These are phyloP conservation scores for Cordyceps farinosa DNA, from an alignment of 2,329 filamentous ascomycete genomes.

Conservation along the genomic window DNA sequence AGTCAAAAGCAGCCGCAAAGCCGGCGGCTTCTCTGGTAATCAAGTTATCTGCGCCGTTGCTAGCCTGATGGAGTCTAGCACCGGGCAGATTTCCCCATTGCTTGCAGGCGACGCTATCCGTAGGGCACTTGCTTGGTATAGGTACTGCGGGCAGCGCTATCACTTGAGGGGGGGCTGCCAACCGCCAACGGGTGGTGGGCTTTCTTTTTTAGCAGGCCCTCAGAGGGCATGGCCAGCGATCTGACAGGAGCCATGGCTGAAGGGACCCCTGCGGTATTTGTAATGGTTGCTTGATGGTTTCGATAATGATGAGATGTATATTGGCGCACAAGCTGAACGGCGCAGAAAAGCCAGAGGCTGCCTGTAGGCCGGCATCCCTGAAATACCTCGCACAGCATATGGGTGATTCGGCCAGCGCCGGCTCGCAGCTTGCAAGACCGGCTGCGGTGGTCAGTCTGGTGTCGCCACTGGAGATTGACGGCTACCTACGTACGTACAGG, in stretches of 20 bases:
- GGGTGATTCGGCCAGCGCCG: too few species aligned
- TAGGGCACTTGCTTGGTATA: too few species aligned
- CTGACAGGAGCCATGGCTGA: not conserved
- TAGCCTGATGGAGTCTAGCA: constrained; percentile 3
- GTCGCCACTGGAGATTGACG: too few species aligned
- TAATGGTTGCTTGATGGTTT: not conserved
- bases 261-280: not conserved
- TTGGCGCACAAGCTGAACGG: not conserved
- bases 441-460: too few species aligned
- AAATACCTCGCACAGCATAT: too few species aligned
- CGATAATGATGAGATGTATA: not conserved
- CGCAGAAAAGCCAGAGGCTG: too few species aligned
- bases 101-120: not conserved
- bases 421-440: too few species aligned
- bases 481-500: too few species aligned
- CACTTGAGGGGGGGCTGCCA: not conserved
- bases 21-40: not conserved
- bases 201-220: not conserved
- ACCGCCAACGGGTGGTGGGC: not conserved
- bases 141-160: not conserved
- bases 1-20: not conserved
- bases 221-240: not conserved
- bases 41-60: not conserved
- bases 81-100: constrained; percentile 6
- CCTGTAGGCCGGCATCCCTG: too few species aligned